Evolutionary conservation across 805 yeast species (phyloP).

Genomic region (Priceomyces fermenticarens): DNA sequence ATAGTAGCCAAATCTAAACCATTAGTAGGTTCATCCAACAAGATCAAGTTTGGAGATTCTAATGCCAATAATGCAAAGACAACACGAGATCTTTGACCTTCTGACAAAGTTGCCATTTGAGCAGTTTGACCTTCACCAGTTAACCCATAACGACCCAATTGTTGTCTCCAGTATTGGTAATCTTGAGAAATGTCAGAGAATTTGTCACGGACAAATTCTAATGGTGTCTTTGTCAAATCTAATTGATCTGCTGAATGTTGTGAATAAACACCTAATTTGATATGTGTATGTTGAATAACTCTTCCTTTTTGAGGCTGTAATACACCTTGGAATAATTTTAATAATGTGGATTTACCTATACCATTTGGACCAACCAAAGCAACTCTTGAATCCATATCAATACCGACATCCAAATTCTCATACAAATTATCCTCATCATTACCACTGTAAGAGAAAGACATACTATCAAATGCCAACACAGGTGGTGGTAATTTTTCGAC

Average conservation of each 20-base stretch:
- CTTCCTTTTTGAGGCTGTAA: conserved; percentile 89
- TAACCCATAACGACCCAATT: conserved; percentile 95
- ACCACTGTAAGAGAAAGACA: conserved; percentile 88
- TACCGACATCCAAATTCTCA: conserved; percentile 91
- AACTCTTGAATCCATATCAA: conserved; percentile 98
- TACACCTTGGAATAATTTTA: conserved; percentile 95
- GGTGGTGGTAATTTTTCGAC: conserved; percentile 99
- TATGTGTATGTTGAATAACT: conserved; percentile 95
- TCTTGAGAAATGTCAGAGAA: conserved; percentile 90
- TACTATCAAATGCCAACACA: conserved; percentile 93
- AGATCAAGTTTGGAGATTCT: conserved; percentile 89
- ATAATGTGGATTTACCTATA: conserved; percentile 95
- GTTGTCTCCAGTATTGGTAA: conserved; percentile 98
- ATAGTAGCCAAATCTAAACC: conserved; percentile 98
- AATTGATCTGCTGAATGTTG: conserved; percentile 99
- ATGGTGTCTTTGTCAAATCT: conserved; percentile 90
- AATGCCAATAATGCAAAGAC: conserved; percentile 95
- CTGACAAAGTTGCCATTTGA: conserved; percentile 96
- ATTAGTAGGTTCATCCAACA: conserved; percentile 99
- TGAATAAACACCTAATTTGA: conserved; percentile 97
- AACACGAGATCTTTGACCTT: conserved; percentile 99
- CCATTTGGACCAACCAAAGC: conserved; percentile 99
- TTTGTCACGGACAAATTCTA: conserved; percentile 95
- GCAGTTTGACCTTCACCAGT: conserved; percentile 99
- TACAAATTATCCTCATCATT: conserved; percentile 82